These are phyloP conservation scores for Cladorrhinum sp. DNA, from an alignment of 2,329 filamentous ascomycete species.

Conservation along the genomic window DNA sequence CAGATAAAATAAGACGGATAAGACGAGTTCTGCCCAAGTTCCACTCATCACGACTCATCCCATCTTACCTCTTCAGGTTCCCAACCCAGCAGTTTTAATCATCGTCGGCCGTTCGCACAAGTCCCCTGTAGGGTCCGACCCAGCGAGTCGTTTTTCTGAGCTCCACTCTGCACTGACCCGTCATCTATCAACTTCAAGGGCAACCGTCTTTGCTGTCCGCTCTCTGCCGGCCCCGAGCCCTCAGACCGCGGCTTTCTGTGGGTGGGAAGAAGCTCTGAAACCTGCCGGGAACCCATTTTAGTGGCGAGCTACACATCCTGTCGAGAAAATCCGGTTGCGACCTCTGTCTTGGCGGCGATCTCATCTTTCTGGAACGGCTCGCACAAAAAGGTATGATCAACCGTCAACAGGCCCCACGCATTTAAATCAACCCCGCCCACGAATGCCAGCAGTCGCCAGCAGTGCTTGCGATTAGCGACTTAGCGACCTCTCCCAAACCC, in stretches of 20 bases:
- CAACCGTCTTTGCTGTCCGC: background rate
- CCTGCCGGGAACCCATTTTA: background rate
- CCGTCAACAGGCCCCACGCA: background rate
- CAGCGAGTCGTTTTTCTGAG: background rate
- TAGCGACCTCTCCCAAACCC: background rate
- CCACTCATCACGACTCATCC: background rate
- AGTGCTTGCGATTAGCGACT: background rate
- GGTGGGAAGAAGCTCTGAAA: background rate
- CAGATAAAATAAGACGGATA: background rate
- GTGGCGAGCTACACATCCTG: background rate
- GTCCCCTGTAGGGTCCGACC: background rate
- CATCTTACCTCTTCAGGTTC: background rate
- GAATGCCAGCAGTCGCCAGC: background rate
- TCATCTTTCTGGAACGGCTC: background rate
- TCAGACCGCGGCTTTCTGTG: background rate
- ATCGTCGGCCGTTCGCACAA: background rate
- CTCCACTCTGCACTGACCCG: background rate
- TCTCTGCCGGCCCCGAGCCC: background rate
- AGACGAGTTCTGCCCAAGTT: background rate
- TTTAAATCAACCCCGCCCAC: background rate
- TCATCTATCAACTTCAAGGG: background rate
- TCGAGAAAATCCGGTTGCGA: background rate
- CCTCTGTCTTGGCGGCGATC: background rate
- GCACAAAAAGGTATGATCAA: background rate
- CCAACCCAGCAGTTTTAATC: background rate